These are phyloP conservation scores for Nothophytophthora sp. DNA, from an alignment of 352 stramenopile species.

Conservation along the genomic window DNA sequence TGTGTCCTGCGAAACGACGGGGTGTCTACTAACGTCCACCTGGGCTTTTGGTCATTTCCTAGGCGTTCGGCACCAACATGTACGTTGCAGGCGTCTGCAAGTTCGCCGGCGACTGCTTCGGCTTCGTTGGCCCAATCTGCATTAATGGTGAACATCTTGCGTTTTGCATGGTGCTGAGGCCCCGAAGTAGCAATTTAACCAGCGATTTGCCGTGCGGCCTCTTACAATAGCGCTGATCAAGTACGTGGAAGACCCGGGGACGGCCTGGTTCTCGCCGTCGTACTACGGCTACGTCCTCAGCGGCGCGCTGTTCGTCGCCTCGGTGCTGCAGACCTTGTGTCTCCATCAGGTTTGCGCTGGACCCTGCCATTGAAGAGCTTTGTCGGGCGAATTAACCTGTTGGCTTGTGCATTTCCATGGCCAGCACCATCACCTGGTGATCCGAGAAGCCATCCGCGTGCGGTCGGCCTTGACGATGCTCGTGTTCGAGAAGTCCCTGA, in stretches of 20 bases:
- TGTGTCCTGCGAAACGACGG: not conserved
- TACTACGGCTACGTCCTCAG: conserved; percentile 69
- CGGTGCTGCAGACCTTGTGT: conserved; percentile 52
- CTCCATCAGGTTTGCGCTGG: conserved; percentile 44
- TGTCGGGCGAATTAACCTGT: not conserved
- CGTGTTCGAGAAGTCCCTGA: conserved; percentile 62
- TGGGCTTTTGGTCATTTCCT: conserved; percentile 7
- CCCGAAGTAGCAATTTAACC: too few species aligned
- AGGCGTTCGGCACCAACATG: conserved; percentile 91
- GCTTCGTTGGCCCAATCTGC: conserved; percentile 85
- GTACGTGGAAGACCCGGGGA: conserved; percentile 58
- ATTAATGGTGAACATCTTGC: conserved; percentile 28
- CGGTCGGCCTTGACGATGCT: conserved; percentile 67
- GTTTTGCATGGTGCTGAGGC: too few species aligned
- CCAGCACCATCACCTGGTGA: conserved; percentile 61
- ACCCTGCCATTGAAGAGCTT: not conserved
- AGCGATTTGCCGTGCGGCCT: too few species aligned
- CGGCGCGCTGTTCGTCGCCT: conserved; percentile 42
- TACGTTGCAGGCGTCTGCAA: conserved; percentile 90
- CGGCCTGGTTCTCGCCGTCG: conserved; percentile 34
- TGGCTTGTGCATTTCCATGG: not conserved
- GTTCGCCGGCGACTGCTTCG: conserved; percentile 88
- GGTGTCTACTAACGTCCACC: not conserved
- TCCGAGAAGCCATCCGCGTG: conserved; percentile 64
- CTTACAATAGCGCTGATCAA: conserved; percentile 43